These are phyloP conservation scores for Zangia roseola DNA, from an alignment of 768 basidiomycete genomes.

Conservation along the genomic window DNA sequence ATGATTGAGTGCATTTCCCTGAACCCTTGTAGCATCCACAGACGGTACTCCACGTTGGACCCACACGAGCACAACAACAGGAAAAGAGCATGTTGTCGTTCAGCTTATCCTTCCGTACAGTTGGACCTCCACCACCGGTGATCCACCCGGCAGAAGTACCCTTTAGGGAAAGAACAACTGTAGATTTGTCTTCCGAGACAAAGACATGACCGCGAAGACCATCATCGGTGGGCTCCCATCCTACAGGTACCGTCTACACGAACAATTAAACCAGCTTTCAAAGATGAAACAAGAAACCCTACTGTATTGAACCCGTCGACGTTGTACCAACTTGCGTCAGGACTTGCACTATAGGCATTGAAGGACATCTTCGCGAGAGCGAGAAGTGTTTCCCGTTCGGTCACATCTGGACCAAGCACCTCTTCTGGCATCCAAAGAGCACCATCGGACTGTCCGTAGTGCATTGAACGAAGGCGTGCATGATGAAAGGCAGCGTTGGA, in stretches of 20 bases:
- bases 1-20: constrained; percentile 76
- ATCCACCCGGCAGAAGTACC: constrained; percentile 81
- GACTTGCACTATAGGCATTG: constrained; percentile 69
- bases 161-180: constrained; percentile 86
- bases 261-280: neutral
- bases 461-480: constrained; percentile 39
- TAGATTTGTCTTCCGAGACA: constrained; percentile 78
- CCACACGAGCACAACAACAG: constrained; percentile 95
- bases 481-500: constrained; percentile 36
- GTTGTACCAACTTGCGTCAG: constrained; percentile 68
- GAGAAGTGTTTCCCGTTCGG: constrained; percentile 67
- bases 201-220: constrained; percentile 93
- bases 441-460: constrained; percentile 37
- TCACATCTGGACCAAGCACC: constrained; percentile 68
- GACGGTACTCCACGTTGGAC: constrained; percentile 90
- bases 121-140: constrained; percentile 76
- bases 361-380: constrained; percentile 86
- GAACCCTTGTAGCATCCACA: constrained; percentile 81
- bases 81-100: constrained; percentile 97
- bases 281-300: constrained; percentile 15
- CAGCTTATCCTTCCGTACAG: constrained; percentile 83
- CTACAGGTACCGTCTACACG: constrained; percentile 66
- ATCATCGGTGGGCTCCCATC: constrained; percentile 89
- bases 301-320: constrained; percentile 65
- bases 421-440: constrained; percentile 66